A percentile compares a stretch with the other conserved stretches of the same genome.
Evolutionary conservation across 768 basidiomycete species (phyloP).

Genomic region (Rhizopogon vesiculosus): DNA sequence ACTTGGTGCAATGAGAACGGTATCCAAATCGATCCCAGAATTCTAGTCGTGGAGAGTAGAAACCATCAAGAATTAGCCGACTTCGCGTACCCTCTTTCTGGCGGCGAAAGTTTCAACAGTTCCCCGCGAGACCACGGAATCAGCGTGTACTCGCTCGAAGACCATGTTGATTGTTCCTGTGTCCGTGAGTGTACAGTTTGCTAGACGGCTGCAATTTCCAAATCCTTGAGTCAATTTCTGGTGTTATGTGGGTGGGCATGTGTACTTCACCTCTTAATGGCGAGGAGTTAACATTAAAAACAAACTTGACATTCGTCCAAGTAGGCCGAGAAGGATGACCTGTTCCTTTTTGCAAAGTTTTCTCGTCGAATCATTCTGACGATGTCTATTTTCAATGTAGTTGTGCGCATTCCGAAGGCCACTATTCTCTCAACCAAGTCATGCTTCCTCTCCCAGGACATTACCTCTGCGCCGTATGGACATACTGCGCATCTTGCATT

Average conservation of each 20-base stretch:
- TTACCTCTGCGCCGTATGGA: constrained; percentile 47
- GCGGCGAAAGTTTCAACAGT: constrained; percentile 2
- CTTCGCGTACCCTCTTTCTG: not conserved
- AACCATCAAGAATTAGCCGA: not conserved
- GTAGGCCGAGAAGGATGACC: not conserved
- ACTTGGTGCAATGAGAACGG: constrained; percentile 46
- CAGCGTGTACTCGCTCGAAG: constrained; percentile 19
- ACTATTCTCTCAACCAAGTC: constrained; percentile 58
- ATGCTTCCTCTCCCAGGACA: constrained; percentile 41
- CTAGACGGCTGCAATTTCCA: not conserved
- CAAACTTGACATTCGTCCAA: not conserved
- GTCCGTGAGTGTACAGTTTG: constrained; percentile 21
- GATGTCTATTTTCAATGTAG: constrained; percentile 29
- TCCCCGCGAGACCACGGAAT: constrained; percentile 13
- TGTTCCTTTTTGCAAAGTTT: constrained; percentile 1
- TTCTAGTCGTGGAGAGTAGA: constrained; percentile 28
- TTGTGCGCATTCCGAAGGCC: constrained; percentile 60
- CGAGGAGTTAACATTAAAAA: not conserved
- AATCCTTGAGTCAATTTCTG: not conserved
- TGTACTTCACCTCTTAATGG: not conserved
- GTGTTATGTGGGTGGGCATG: not conserved
- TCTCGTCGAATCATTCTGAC: not conserved
- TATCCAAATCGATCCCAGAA: constrained; percentile 41
- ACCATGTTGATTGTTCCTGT: constrained; percentile 14
- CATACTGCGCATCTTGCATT: constrained; percentile 56